Percentiles rank a stretch among this genome's conserved stretches.
These are phyloP conservation scores for Colletotrichum eleusines DNA, from an alignment of 2,329 filamentous ascomycete species.

Conservation along the genomic window DNA sequence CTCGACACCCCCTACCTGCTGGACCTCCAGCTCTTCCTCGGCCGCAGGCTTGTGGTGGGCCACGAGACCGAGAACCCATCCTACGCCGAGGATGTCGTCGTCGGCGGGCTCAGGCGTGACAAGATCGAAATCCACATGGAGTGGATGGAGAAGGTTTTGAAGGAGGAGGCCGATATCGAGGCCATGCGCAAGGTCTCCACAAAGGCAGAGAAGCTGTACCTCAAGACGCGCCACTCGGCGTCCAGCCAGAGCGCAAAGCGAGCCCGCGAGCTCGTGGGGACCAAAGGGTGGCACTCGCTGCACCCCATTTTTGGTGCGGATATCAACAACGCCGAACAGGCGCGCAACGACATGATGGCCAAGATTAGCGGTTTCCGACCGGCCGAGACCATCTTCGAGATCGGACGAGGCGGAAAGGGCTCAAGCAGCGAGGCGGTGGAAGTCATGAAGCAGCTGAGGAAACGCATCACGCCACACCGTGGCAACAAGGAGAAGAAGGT, in stretches of 20 bases:
- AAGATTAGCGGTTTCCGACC: slow-evolving; percentile 90
- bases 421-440: slow-evolving; percentile 75
- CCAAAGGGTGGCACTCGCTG: slow-evolving; percentile 77
- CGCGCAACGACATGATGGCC: slow-evolving; percentile 87
- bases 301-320: slow-evolving; percentile 85
- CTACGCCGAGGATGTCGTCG: slow-evolving; percentile 85
- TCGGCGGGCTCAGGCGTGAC: slow-evolving; percentile 81
- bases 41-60: slow-evolving; percentile 84
- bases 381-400: slow-evolving; percentile 95
- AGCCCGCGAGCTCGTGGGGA: slow-evolving; percentile 80
- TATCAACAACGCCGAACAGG: slow-evolving; percentile 73
- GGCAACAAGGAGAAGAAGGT: slow-evolving; percentile 57
- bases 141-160: slow-evolving; percentile 83
- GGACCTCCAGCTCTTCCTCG: slow-evolving; percentile 93
- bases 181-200: slow-evolving; percentile 78
- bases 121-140: slow-evolving; percentile 82
- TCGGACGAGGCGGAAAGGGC: slow-evolving; percentile 78
- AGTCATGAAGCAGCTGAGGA: slow-evolving; percentile 79
- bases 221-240: slow-evolving; percentile 89
- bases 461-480: slow-evolving; percentile 71
- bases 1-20: slow-evolving; percentile 91
- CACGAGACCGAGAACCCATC: slow-evolving; percentile 72
- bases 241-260: slow-evolving; percentile 91
- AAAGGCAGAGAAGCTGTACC: slow-evolving; percentile 94
- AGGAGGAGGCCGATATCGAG: slow-evolving; percentile 80